Percentiles rank a stretch among this genome's conserved stretches.
Evolutionary conservation across 176 grass and related monocot species (phyloP).

Genomic region (Leersia perrieri): DNA sequence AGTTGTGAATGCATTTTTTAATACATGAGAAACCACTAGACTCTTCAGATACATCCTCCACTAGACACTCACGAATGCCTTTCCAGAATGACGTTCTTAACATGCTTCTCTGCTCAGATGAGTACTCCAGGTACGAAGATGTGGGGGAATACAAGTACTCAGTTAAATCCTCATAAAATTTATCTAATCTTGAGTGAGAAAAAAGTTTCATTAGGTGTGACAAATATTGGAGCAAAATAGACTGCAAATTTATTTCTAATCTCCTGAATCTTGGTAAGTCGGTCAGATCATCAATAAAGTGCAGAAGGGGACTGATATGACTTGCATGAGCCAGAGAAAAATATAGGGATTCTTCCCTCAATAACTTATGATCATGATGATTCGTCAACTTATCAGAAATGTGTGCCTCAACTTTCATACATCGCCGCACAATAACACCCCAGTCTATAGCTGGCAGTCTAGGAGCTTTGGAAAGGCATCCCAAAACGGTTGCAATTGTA

Average conservation of each 20-base stretch:
- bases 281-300: slow-evolving; percentile 79
- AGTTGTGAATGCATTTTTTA: slow-evolving; percentile 59
- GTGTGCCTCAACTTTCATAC: slow-evolving; percentile 66
- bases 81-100: slow-evolving; percentile 83
- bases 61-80: slow-evolving; percentile 56
- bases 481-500: slow-evolving; percentile 70
- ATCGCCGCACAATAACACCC: slow-evolving; percentile 64
- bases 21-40: slow-evolving; percentile 35
- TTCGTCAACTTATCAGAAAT: slow-evolving; percentile 32
- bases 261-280: slow-evolving; percentile 76
- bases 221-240: slow-evolving; percentile 62
- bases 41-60: slow-evolving; percentile 51
- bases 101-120: slow-evolving; percentile 53
- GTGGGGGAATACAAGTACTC: slow-evolving; percentile 55
- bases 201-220: slow-evolving; percentile 67
- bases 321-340: slow-evolving; percentile 73
- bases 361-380: slow-evolving; percentile 32
- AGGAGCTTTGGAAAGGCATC: slow-evolving; percentile 76
- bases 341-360: slow-evolving; percentile 72
- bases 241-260: slow-evolving; percentile 69
- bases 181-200: slow-evolving; percentile 70
- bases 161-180: slow-evolving; percentile 61
- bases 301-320: slow-evolving; percentile 62
- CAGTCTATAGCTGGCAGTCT: slow-evolving; percentile 79
- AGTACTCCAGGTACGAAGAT: slow-evolving; percentile 52